Percentiles rank a stretch among this genome's conserved stretches.
Evolutionary conservation across 164 flowering plant species (phyloP).

Genomic region (Houttuynia cordata): DNA sequence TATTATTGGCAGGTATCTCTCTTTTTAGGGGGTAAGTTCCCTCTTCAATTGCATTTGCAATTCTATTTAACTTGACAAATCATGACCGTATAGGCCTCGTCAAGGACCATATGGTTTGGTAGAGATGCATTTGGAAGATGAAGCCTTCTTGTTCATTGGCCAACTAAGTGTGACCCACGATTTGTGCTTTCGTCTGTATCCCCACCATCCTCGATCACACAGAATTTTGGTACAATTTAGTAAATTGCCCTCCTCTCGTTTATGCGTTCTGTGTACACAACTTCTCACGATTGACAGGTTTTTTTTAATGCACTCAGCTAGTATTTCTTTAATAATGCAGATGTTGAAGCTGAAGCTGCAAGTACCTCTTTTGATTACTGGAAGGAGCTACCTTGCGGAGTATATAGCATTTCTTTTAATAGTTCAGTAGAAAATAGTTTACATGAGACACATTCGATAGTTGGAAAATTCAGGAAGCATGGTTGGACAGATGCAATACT

Average conservation of each 20-base stretch:
- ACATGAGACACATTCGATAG: slow-evolving; percentile 3
- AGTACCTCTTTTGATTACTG: slow-evolving; percentile 31
- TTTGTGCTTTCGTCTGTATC: slow-evolving; percentile 85
- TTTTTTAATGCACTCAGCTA: background rate
- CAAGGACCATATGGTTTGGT: slow-evolving; percentile 91
- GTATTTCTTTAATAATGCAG: slow-evolving; percentile 20
- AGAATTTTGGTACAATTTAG: slow-evolving; percentile 30
- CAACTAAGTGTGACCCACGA: slow-evolving; percentile 49
- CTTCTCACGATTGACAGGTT: background rate
- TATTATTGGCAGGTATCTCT: slow-evolving; percentile 88
- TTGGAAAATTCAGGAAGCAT: slow-evolving; percentile 54
- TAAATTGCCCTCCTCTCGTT: background rate
- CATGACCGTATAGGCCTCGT: slow-evolving; percentile 32
- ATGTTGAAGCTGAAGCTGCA: slow-evolving; percentile 24
- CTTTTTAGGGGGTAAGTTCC: slow-evolving; percentile 26
- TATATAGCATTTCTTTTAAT: slow-evolving; percentile 46
- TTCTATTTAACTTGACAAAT: background rate
- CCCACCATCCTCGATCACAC: slow-evolving; percentile 23
- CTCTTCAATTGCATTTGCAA: background rate
- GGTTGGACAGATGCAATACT: slow-evolving; percentile 52
- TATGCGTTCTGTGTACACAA: background rate
- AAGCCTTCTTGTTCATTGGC: slow-evolving; percentile 98
- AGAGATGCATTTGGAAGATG: slow-evolving; percentile 96
- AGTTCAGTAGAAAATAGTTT: slow-evolving; percentile 14
- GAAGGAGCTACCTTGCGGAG: slow-evolving; percentile 95